Percentiles rank a stretch among this genome's conserved stretches.
phyloP scores from a whole-genome alignment of 768 basidiomycete genomes.

The Leccinum broughii region DNA sequence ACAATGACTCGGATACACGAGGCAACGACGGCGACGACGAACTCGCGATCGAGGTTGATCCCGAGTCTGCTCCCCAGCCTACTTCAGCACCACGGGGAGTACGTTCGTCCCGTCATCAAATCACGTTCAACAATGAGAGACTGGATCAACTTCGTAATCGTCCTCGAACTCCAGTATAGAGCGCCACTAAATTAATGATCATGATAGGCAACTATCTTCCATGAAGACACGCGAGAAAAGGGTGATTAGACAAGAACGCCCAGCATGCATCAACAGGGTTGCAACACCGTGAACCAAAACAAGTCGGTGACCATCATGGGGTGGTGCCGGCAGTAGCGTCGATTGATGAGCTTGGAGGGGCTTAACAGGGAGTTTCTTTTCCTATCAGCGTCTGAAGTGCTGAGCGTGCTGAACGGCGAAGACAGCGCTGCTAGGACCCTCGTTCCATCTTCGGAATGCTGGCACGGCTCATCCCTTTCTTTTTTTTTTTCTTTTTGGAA shows the following conservation, averaged over 20 bases:
- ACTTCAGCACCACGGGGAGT: conserved; percentile 54
- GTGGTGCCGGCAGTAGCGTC: conserved; percentile 44
- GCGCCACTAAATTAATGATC: conserved; percentile 34
- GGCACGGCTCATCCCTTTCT: conserved; percentile 19
- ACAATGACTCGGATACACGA: conserved; percentile 15
- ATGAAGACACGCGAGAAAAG: conserved; percentile 14
- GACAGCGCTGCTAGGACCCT: not conserved
- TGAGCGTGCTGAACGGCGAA: not conserved
- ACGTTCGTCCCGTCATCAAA: conserved; percentile 47
- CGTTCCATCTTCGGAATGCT: conserved; percentile 30
- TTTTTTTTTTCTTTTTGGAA: conserved; percentile 22
- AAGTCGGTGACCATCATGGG: conserved; percentile 6
- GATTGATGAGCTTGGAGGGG: conserved; percentile 23
- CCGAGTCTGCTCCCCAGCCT: conserved; percentile 45
- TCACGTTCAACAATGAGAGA: conserved; percentile 57
- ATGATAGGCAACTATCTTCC: conserved; percentile 39
- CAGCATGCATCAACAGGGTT: conserved; percentile 41
- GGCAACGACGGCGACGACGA: conserved; percentile 51
- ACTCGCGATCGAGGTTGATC: conserved; percentile 57
- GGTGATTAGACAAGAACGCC: not conserved
- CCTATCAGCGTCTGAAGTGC: conserved; percentile 41
- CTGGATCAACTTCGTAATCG: conserved; percentile 54
- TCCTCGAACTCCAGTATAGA: conserved; percentile 50
- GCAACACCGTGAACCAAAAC: conserved; percentile 49
- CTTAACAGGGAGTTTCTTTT: conserved; percentile 22